Base-by-base conservation (phyloP, 2,329 filamentous ascomycete genomes). In the Macrophomina phaseolina region DNA sequence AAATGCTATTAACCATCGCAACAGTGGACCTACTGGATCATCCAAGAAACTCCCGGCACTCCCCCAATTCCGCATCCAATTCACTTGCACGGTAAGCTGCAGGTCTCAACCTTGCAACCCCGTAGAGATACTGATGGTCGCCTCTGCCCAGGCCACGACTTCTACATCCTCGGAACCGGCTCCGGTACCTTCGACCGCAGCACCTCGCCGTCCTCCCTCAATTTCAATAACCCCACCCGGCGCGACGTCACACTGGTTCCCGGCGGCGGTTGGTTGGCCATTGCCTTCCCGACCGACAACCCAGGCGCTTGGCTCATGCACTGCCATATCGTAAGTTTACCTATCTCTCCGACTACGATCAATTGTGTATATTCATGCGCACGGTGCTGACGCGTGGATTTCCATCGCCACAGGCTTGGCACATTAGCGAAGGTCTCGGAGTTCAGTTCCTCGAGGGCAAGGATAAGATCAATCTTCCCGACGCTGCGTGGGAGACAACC, bases 361-460 rank as follows among this genome's bases (percentile, higher is more conserved):
- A 6, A 30, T 34, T 28, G 28, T 55, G 40, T 32, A 23, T 23
- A 23, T n/a, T 9, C 5, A 16, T 38, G 53, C 11, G 30, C 32
- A 61, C 5, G 8, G 8, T 5, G 18, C 46, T 51, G 85, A 61
- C 28, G 28, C 9, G 11, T 2, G 5, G 4, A 32, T 46, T 60
- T 28, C 23, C 23, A 1, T 23, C 8, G 36, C 36, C 9, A 11
- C 36, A 63, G 30, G 48, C 86, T 70, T 88, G 85, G 86, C 87
- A 90, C 71, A 83, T 88, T 23, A 82, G 82, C 72, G 85, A 86
- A 79, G 87, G 87, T 36, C 78, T 89, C 23, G 81, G 79, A 1
- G 77, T 85, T 16, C 82, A 86, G 70, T 85, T 86, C 71, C 69
- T 86, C 1, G 85, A 83, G 71, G 69, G 73, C 32, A 78, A 81